phyloP scores from a whole-genome alignment of 805 yeast species.

The Wickerhamiella kurtzmanii region DNA sequence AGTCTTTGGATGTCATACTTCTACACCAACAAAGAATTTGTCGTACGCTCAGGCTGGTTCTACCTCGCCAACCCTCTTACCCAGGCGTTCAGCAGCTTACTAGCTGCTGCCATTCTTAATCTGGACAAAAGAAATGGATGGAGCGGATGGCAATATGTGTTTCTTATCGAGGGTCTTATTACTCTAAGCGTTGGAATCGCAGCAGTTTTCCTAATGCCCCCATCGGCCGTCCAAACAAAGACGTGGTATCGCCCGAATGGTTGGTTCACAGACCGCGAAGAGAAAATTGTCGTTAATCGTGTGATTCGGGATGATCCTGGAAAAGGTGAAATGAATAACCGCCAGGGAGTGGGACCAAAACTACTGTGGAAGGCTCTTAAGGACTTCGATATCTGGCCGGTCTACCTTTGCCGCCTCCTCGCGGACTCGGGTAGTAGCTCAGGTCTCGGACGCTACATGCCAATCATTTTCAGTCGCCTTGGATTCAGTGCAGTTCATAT shows the following conservation, averaged over 20 bases:
- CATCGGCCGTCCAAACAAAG: slow-evolving; percentile 38
- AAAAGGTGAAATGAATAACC: slow-evolving; percentile 49
- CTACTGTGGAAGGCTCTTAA: slow-evolving; percentile 30
- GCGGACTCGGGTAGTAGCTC: slow-evolving; percentile 24
- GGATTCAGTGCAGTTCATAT: slow-evolving; percentile 39
- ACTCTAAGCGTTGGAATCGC: slow-evolving; percentile 39
- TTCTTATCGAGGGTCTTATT: slow-evolving; percentile 36
- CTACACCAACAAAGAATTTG: slow-evolving; percentile 40
- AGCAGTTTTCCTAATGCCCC: slow-evolving; percentile 35
- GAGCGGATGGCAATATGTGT: slow-evolving; percentile 37
- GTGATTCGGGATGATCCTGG: slow-evolving; percentile 48
- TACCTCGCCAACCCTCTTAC: slow-evolving; percentile 33
- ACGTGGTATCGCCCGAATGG: slow-evolving; percentile 35
- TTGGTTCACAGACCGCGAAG: slow-evolving; percentile 39
- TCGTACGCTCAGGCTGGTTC: slow-evolving; percentile 40
- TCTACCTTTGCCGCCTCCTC: slow-evolving; percentile 35
- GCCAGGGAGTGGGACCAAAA: slow-evolving; percentile 34
- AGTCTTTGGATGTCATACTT: slow-evolving; percentile 28
- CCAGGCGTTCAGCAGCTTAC: slow-evolving; percentile 26
- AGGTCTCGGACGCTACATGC: slow-evolving; percentile 31
- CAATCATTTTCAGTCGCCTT: slow-evolving; percentile 33
- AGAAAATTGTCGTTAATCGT: slow-evolving; percentile 42
- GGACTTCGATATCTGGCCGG: slow-evolving; percentile 43
- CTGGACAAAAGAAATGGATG: slow-evolving; percentile 32
- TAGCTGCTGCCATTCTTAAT: slow-evolving; percentile 35